phyloP scores from a whole-genome alignment of 2,329 filamentous ascomycete species.

The Colletotrichum sp. region DNA sequence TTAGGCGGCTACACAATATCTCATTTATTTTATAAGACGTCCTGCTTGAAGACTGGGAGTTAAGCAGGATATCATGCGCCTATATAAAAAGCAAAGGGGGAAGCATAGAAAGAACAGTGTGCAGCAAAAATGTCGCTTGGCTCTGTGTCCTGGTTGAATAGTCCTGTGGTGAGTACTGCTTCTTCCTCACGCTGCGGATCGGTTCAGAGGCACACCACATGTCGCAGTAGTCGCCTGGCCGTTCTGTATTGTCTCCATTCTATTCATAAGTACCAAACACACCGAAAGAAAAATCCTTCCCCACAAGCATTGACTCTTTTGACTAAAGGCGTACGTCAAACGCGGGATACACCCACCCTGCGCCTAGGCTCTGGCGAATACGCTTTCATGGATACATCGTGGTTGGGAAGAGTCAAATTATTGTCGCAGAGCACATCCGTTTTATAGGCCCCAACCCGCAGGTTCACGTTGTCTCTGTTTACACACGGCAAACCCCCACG shows the following conservation, averaged over 20 bases:
- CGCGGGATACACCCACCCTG: rapidly evolving
- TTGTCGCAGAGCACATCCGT: neutral
- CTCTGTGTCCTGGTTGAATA: too few species aligned
- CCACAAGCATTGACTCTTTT: neutral
- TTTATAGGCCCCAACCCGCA: neutral
- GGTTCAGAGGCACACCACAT: too few species aligned
- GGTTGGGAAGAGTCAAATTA: rapidly evolving
- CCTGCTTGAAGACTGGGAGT: neutral
- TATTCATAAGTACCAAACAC: too few species aligned
- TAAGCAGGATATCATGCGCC: rapidly evolving
- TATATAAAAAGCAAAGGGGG: neutral
- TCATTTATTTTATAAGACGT: neutral
- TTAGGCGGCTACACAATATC: neutral
- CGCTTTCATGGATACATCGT: neutral
- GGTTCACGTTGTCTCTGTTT: rapidly evolving
- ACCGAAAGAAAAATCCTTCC: too few species aligned
- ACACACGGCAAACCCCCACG: neutral
- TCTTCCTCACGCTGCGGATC: too few species aligned
- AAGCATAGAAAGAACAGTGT: neutral
- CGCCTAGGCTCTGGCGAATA: neutral
- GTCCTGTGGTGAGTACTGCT: too few species aligned
- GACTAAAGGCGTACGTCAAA: neutral
- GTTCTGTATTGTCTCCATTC: too few species aligned
- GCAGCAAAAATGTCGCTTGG: too few species aligned
- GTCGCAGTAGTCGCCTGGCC: too few species aligned